phyloP scores from a whole-genome alignment of 257 asterid genomes.

The Nicotiana sylvestris region DNA sequence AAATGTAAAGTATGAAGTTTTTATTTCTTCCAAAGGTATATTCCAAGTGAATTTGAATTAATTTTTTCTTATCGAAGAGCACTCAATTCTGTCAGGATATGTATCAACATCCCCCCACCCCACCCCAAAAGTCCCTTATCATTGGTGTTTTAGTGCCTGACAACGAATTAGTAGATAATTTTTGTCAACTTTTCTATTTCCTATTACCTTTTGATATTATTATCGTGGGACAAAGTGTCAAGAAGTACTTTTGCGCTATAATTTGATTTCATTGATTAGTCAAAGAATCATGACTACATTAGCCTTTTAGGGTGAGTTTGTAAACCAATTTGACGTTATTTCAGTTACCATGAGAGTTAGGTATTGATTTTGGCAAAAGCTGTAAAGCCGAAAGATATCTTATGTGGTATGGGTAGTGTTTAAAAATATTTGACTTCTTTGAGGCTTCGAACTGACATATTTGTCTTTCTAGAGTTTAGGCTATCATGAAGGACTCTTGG shows the following conservation, averaged over 20 bases:
- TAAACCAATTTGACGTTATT: neutral
- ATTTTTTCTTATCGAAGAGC: neutral
- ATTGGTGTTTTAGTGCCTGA: neutral
- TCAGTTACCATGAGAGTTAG: neutral
- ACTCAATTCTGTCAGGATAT: neutral
- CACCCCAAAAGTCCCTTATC: neutral
- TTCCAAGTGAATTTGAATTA: neutral
- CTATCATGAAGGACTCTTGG: neutral
- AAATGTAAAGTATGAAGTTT: neutral
- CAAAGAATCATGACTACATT: neutral
- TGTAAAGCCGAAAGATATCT: neutral
- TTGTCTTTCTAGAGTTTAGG: neutral
- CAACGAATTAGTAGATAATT: neutral
- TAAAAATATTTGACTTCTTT: neutral
- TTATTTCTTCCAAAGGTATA: neutral
- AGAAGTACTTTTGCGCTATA: neutral
- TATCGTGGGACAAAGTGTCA: neutral
- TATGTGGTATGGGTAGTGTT: neutral
- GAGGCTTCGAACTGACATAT: neutral
- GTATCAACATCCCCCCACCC: neutral
- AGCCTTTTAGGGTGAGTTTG: neutral
- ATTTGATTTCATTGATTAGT: neutral
- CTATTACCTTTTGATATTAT: slow-evolving; percentile 1
- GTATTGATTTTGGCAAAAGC: neutral
- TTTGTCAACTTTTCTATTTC: neutral